Conservation (phyloP, 2,329 filamentous ascomycete genomes). For the Metarhizium robertsii region DNA sequence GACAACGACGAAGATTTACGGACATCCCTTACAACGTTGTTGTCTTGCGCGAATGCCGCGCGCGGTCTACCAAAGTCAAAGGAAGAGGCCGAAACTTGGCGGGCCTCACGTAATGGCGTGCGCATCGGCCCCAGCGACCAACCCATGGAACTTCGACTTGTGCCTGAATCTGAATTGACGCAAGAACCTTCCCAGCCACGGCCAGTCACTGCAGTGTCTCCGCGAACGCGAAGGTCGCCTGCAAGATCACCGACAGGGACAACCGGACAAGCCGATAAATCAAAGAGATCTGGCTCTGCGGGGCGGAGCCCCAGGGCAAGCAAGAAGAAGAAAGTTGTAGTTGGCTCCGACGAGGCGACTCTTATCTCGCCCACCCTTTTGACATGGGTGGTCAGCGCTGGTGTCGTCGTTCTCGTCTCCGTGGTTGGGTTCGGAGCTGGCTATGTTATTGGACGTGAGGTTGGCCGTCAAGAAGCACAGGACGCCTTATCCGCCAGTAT, state of each 20-base stretch:
- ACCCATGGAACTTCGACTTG: conserved; percentile 49
- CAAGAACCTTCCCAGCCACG: conserved; percentile 18
- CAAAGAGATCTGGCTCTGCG: conserved; percentile 37
- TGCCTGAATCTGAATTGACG: conserved; percentile 52
- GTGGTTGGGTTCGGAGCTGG: conserved; percentile 62
- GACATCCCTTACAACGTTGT: conserved; percentile 84
- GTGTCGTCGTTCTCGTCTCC: conserved; percentile 57
- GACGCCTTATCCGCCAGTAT: conserved; percentile 38
- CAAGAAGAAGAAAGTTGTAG: conserved; percentile 50
- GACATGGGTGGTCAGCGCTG: conserved; percentile 57
- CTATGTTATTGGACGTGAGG: conserved; percentile 58
- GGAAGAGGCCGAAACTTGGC: conserved; percentile 31
- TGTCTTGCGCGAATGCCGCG: conserved; percentile 90
- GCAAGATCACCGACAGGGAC: conserved; percentile 19
- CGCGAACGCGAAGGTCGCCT: conserved; percentile 19
- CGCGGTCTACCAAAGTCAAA: conserved; percentile 65
- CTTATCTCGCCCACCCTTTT: conserved; percentile 50
- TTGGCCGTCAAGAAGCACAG: conserved; percentile 51
- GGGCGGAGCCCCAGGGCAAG: conserved; percentile 34
- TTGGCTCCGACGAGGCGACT: conserved; percentile 23
- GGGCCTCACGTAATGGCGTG: conserved; percentile 26
- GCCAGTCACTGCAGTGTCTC: conserved; percentile 12
- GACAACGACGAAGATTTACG: conserved; percentile 91
- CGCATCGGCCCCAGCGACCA: conserved; percentile 38
- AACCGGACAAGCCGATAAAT: conserved; percentile 28